Conservation (phyloP, 805 yeast species). For the Torulaspora franciscae region DNA sequence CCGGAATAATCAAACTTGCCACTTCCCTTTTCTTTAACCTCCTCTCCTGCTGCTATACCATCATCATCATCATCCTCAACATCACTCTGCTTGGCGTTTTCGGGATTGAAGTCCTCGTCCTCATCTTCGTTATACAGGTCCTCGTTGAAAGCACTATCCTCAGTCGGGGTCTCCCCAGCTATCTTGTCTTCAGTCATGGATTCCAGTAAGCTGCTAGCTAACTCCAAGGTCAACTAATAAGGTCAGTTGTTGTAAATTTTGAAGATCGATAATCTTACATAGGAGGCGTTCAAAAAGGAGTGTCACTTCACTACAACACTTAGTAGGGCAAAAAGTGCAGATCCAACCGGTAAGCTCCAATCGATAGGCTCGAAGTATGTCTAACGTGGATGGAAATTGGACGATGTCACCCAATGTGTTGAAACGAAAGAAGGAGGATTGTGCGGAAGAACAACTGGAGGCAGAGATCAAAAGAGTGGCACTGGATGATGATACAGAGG, state of each 20-base stretch:
- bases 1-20: slow-evolving; percentile 39
- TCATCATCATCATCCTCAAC: slow-evolving; percentile 35
- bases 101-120: slow-evolving; percentile 39
- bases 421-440: slow-evolving; percentile 68
- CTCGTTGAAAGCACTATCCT: slow-evolving; percentile 25
- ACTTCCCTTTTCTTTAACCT: slow-evolving; percentile 35
- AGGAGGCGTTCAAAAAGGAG: slow-evolving; percentile 1
- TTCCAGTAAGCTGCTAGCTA: neutral
- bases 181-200: neutral
- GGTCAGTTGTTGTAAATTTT: neutral
- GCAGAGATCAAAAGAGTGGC: slow-evolving; percentile 64
- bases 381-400: slow-evolving; percentile 17
- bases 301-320: neutral
- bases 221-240: neutral
- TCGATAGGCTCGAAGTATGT: slow-evolving; percentile 4
- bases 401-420: slow-evolving; percentile 35
- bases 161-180: neutral
- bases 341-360: neutral
- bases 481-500: slow-evolving; percentile 57
- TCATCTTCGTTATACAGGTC: slow-evolving; percentile 36
- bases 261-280: neutral
- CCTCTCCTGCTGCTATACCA: slow-evolving; percentile 32
- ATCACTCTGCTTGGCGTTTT: slow-evolving; percentile 32
- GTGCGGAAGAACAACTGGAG: slow-evolving; percentile 39
- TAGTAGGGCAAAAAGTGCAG: neutral